Percentiles rank a stretch among this genome's conserved stretches.
These are phyloP conservation scores for Aspergillus homomorphus DNA, from an alignment of 495 filamentous ascomycete genomes.

Conservation along the genomic window DNA sequence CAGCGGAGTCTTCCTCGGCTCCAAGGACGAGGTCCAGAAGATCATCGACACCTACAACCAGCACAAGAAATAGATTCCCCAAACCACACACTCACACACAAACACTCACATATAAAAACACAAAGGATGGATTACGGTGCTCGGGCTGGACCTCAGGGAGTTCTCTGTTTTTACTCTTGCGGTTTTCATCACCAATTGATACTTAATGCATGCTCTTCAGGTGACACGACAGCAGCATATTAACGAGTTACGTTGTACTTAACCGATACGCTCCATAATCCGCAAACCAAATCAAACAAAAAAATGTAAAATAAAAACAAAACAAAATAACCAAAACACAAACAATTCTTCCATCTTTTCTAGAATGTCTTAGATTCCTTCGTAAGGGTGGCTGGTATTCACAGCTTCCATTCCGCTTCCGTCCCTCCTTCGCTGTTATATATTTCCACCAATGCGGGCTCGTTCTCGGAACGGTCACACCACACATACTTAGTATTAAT, in stretches of 20 bases:
- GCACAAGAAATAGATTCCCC: conserved; percentile 36
- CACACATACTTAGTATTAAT: no score
- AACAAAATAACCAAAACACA: neutral
- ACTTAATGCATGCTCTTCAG: neutral
- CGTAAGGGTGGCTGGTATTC: no score
- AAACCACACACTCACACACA: neutral
- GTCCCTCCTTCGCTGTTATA: neutral
- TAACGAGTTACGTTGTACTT: neutral
- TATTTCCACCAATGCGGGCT: neutral
- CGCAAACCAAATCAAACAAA: neutral
- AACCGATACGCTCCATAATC: neutral
- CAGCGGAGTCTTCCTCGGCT: conserved; percentile 94
- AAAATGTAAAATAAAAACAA: neutral
- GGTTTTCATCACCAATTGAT: neutral
- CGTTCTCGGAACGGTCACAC: no score
- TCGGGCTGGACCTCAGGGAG: neutral
- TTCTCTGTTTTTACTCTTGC: neutral
- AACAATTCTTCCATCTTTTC: no score
- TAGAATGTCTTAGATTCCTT: no score
- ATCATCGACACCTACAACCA: conserved; percentile 65
- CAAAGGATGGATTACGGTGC: neutral
- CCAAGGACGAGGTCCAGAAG: conserved; percentile 92
- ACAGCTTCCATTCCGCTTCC: no score
- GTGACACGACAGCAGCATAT: neutral
- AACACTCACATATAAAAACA: neutral